phyloP scores from a whole-genome alignment of 2,329 filamentous ascomycete genomes.

The Polytolypa hystricis region DNA sequence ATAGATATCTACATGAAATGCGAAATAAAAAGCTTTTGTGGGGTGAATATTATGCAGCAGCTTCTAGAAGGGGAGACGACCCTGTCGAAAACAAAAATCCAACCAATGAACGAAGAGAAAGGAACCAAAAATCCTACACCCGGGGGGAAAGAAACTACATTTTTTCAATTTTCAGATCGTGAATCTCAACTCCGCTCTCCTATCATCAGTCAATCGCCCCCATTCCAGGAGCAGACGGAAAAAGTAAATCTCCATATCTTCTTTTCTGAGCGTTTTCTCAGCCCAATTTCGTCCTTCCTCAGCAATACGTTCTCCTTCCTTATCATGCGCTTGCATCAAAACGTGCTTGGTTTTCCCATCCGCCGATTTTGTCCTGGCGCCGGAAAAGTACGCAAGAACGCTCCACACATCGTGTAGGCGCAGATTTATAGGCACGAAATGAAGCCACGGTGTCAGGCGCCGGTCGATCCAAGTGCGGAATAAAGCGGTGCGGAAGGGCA shows the following conservation, averaged over 20 bases:
- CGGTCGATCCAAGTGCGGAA: conserved; percentile 74
- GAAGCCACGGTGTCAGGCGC: conserved; percentile 62
- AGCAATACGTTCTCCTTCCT: conserved; percentile 55
- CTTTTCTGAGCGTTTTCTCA: conserved; percentile 49
- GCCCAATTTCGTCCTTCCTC: conserved; percentile 57
- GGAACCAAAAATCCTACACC: no score
- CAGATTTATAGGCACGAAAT: conserved; percentile 68
- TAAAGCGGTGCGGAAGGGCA: conserved; percentile 59
- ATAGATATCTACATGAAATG: no score
- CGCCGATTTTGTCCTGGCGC: conserved; percentile 32
- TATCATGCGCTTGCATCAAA: conserved; percentile 40
- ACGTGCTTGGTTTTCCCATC: conserved; percentile 36
- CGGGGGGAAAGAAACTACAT: no score
- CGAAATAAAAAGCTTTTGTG: no score
- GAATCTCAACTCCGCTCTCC: conserved; percentile 38
- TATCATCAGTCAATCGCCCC: conserved; percentile 57
- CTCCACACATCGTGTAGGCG: conserved; percentile 63
- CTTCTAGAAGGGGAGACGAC: no score
- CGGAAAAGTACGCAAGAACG: conserved; percentile 63
- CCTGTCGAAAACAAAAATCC: no score
- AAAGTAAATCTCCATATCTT: conserved; percentile 72
- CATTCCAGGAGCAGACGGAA: conserved; percentile 70
- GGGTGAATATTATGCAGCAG: no score
- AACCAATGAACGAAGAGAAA: no score
- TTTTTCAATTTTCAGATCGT: background rate